phyloP scores from a whole-genome alignment of 2,329 filamentous ascomycete genomes.

The Acephala macrosclerotiorum region DNA sequence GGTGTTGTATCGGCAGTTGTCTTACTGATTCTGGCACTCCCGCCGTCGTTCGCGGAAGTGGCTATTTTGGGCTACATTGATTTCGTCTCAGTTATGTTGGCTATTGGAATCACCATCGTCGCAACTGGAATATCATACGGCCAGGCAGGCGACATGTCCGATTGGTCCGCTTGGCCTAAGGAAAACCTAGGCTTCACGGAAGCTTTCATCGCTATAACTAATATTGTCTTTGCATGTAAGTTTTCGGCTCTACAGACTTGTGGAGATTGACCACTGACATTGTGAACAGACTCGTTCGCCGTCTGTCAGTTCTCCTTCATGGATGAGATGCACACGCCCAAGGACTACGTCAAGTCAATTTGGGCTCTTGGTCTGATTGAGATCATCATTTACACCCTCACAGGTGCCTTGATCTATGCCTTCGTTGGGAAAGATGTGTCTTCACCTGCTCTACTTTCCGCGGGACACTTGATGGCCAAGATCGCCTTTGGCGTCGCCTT shows the following conservation, averaged over 20 bases:
- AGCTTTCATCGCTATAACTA: slow-evolving; percentile 59
- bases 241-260: neutral
- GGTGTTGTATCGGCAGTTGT: slow-evolving; percentile 58
- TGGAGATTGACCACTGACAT: neutral
- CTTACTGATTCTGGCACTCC: slow-evolving; percentile 59
- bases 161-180: slow-evolving; percentile 39
- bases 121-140: slow-evolving; percentile 53
- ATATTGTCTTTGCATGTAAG: slow-evolving; percentile 66
- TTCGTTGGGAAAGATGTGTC: slow-evolving; percentile 62
- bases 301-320: slow-evolving; percentile 43
- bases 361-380: slow-evolving; percentile 59
- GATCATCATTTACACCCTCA: slow-evolving; percentile 62
- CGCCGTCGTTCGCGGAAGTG: slow-evolving; percentile 63
- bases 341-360: slow-evolving; percentile 46
- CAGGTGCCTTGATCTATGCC: slow-evolving; percentile 65
- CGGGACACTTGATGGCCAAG: slow-evolving; percentile 58
- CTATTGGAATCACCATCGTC: slow-evolving; percentile 64
- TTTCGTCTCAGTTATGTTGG: slow-evolving; percentile 53
- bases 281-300: slow-evolving; percentile 40
- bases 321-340: slow-evolving; percentile 46
- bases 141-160: slow-evolving; percentile 11
- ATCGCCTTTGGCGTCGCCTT: slow-evolving; percentile 66
- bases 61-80: slow-evolving; percentile 62
- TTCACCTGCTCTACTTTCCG: slow-evolving; percentile 65
- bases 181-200: slow-evolving; percentile 48